Percentiles rank a stretch among this genome's conserved stretches.
phyloP scores from a whole-genome alignment of 2,329 filamentous ascomycete species.

The Fusarium nelsonii region DNA sequence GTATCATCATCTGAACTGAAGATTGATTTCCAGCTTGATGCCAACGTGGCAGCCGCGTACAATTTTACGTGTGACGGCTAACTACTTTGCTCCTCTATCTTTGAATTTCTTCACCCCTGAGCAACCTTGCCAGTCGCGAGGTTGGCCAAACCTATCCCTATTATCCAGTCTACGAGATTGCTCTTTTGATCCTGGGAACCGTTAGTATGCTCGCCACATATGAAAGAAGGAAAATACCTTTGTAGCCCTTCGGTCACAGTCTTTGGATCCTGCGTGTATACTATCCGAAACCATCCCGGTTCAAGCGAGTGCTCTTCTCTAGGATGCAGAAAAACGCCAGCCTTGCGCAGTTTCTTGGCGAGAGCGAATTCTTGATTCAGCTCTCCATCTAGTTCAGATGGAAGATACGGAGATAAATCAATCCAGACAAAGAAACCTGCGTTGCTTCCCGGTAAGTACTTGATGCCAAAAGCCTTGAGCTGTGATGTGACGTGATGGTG shows the following conservation, averaged over 20 bases:
- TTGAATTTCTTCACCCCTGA: conserved; percentile 15
- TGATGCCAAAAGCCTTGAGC: conserved; percentile 57
- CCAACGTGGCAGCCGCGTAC: conserved; percentile 1
- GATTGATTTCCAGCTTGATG: conserved; percentile 35
- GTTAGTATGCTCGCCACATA: conserved; percentile 10
- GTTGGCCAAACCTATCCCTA: not conserved
- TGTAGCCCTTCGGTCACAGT: conserved; percentile 54
- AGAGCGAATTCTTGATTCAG: conserved; percentile 59
- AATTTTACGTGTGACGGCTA: conserved; percentile 1
- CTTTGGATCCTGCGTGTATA: conserved; percentile 60
- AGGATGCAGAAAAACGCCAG: conserved; percentile 64
- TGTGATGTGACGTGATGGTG: conserved; percentile 56
- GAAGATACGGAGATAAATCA: conserved; percentile 61
- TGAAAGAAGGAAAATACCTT: conserved; percentile 44
- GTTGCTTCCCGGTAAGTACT: conserved; percentile 61
- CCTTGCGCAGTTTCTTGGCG: conserved; percentile 57
- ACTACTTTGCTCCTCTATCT: conserved; percentile 1
- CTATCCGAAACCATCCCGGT: conserved; percentile 66
- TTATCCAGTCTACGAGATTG: conserved; percentile 16
- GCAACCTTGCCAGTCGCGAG: conserved; percentile 1
- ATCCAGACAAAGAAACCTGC: conserved; percentile 70
- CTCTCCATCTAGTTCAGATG: conserved; percentile 46
- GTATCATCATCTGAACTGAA: conserved; percentile 13
- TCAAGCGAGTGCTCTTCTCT: conserved; percentile 60
- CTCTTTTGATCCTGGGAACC: conserved; percentile 28